Evolutionary conservation across 495 filamentous ascomycete genomes (phyloP).

Genomic region (Xylaria intraflava): DNA sequence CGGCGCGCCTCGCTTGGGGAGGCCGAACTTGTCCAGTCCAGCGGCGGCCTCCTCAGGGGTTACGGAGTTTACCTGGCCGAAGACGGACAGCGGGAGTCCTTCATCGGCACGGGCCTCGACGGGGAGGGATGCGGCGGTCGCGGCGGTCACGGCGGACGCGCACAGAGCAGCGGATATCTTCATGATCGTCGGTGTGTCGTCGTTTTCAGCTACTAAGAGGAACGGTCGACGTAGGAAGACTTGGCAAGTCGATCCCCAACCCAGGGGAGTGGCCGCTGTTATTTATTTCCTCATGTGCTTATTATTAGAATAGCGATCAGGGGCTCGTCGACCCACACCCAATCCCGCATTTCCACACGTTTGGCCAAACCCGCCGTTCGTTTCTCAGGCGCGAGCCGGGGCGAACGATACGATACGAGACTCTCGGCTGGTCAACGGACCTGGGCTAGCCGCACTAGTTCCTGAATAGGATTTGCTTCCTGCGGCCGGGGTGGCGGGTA

Average conservation of each 20-base stretch:
- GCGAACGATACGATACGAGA: neutral
- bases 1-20: neutral
- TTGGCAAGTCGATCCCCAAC: conserved; percentile 1
- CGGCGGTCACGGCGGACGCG: conserved; percentile 23
- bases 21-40: neutral
- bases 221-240: conserved; percentile 2
- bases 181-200: conserved; percentile 17
- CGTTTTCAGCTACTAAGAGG: neutral
- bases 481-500: neutral
- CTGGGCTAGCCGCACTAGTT: neutral
- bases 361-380: neutral
- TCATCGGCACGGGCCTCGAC: conserved; percentile 2
- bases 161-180: conserved; percentile 23
- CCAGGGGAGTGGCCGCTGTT: neutral
- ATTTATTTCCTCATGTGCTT: conserved; percentile 8
- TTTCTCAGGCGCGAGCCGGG: neutral
- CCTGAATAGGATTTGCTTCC: neutral
- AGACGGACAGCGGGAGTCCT: conserved; percentile 18
- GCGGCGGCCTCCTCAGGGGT: conserved; percentile 19
- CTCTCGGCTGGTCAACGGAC: neutral
- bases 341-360: conserved; percentile 7
- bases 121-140: conserved; percentile 22
- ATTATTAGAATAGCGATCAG: conserved; percentile 3
- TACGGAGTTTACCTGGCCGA: conserved; percentile 13
- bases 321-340: conserved; percentile 4